Evolutionary conservation across 179 eudicot genomes (phyloP), one percentile per base, ranked within the genome.

Genomic region (Nepenthes alata): DNA sequence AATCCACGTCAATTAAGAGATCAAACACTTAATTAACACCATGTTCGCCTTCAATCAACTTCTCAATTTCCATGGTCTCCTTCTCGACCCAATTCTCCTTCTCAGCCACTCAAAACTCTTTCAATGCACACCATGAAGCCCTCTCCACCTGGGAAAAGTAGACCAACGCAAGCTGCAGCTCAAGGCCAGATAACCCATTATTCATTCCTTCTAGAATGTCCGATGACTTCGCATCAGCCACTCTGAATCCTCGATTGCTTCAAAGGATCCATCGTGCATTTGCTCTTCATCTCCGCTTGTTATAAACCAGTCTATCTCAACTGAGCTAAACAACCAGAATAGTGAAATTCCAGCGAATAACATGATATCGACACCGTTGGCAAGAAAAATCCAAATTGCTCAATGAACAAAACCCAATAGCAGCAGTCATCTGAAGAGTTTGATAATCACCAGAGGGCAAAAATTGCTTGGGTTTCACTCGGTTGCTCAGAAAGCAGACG

Each of bases 41-140:
- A 41, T 64, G 75, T 48, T 81, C 78, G 8, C 67, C 79, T 45
- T 74, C 81, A 58, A 91, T 83, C 83, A 89, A 60, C 72, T 86
- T 91, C 84, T 80, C 83, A 39, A 91, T 79, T 72, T 91, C 98
- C 96, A 91, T 81, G 4, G 91, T 91, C 77, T 89, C 98, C 72
- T 89, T 75, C 74, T 91, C 98, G 3, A 89, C 91, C 10, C 84
- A 74, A 64, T 91, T 91, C 75, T 91, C 96, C 67, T 89, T 91
- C 65, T 75, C 60, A 89, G 71, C 98, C 98, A 91, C 74, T 91
- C 96, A 70, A 86, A 16, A 91, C 60, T 89, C 98, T 82, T 89
- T 96, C 64, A 91, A 66, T 0, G 95, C 91, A 65, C 98, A 91
- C 98, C 98, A 91, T 1, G 95, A 89, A 63, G 89, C 98, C 74